These are phyloP conservation scores for Candida ulmi DNA, from an alignment of 805 yeast genomes.

Conservation along the genomic window DNA sequence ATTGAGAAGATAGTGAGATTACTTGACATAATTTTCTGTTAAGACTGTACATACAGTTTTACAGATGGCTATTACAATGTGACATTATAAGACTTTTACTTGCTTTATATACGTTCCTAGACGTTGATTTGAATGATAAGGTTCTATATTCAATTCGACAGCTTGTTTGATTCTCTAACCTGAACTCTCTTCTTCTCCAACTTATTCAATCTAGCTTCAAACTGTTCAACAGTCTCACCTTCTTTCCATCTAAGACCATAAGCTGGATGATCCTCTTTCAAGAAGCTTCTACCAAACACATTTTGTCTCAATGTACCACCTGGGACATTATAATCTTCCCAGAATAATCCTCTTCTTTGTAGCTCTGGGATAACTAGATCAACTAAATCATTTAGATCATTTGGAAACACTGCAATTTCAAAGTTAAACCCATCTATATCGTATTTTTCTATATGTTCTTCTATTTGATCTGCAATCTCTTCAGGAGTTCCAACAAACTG, in stretches of 20 bases:
- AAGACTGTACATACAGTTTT: no score
- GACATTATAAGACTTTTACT: no score
- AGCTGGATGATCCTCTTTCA: conserved; percentile 7
- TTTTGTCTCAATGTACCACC: conserved; percentile 8
- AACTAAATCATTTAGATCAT: background rate
- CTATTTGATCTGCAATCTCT: conserved; percentile 20
- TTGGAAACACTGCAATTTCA: background rate
- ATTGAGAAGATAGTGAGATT: background rate
- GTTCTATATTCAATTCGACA: no score
- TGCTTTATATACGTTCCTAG: no score
- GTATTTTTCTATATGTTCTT: background rate
- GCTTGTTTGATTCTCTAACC: no score
- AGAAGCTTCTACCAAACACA: conserved; percentile 6
- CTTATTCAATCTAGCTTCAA: conserved; percentile 10
- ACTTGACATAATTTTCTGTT: no score
- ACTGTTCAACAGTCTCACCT: conserved; percentile 19
- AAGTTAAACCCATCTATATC: conserved; percentile 5
- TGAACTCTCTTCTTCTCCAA: background rate
- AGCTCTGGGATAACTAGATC: background rate
- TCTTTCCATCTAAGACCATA: conserved; percentile 9
- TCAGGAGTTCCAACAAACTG: conserved; percentile 27
- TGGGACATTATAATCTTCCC: background rate
- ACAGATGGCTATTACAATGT: no score
- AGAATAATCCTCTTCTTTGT: background rate
- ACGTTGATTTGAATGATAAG: no score